Evolutionary conservation across 495 filamentous ascomycete genomes (phyloP), one percentile per base, ranked within the genome.

Genomic region (Xylaria castorea): DNA sequence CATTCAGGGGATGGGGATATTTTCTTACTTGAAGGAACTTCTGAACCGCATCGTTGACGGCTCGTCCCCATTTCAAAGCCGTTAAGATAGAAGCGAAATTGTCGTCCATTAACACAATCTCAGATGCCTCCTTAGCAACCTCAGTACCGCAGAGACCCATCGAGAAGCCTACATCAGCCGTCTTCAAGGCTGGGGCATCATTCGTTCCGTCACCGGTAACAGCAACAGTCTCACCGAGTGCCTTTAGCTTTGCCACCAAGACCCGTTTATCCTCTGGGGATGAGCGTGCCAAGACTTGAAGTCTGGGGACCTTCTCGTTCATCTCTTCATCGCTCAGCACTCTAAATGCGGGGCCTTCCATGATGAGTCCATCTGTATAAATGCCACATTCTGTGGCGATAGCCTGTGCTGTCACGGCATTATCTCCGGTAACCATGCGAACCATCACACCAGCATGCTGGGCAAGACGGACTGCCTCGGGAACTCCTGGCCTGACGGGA

Each of bases 181-280:
- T 91, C 81, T 93, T 95, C 48, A 97, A 82, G 48, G 94, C 94
- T 58, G 93, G 93, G 1, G 92, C 94, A 82, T 97, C 94, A 72
- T 97, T 97, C 65, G 94, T 97, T 36, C 94, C 94, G 79, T 97
- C 94, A 69, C 94, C 94, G 72, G 94, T 97, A 22, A 98, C 95
- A 51, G 95, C 94, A 63, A 97, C 95, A 20, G 92, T 97, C 80
- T 97, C 94, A 16, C 93, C 93, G 34, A 95, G 84, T 70, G 92
- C 92, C 81, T 94, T 96, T 42, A 97, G 86, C 46, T 89, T 87
- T 73, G 89, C 89, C 34, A 97, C 94, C 44, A 97, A 86, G 34
- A 90, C 90, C 67, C 92, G 87, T 81, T 97, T 97, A 77, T 97
- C 93, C 18, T 94, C 91, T 2, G 93, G 93, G 66, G 91, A 94